Base-by-base conservation (phyloP, 768 basidiomycete species). In the Mycena albidolilacea region DNA sequence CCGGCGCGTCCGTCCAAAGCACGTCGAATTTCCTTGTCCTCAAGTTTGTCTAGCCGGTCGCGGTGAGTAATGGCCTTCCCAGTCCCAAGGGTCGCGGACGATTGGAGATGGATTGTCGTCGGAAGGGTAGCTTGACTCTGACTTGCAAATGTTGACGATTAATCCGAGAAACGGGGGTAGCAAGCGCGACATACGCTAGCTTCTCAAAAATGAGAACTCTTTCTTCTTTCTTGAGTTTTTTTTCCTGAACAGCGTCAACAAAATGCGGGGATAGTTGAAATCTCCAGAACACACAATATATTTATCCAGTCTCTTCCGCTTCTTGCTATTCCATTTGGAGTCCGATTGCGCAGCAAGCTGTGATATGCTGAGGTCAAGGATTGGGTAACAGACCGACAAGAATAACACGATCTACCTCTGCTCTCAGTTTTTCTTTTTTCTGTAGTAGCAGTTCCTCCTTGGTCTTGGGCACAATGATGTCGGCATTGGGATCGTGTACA, bases 201-300 rank as follows among this genome's bases (percentile, higher is more conserved):
- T 94, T 96, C 75, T 95, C 90, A 67, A 97, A 91, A 15, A 98
- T 86, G 21, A 87, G 80, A 5, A 90, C 78, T 57, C 96, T 90
- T 72, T 95, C 95, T 78, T 98, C 97, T 80, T 96, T 95, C 83
- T 93, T 95, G 60, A 97, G 84, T 82, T 97, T 97, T 84, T 97
- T 97, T 62, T 95, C 93, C 95, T 97, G 73, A 60, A 69, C 52
- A 38, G 65, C 12, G 71, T 71, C 39, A 21, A 37, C 43, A 17
- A 39, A 17, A 9, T 54, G 17, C 60, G 64, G 19, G 14, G 46
- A 52, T 50, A 46, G n/a, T 52, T 11, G 10, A 59, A 21, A 46
- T 1, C 2, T 11, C 58, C 23, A 15, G 4, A 23, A 83, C 92
- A 77, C 68, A 95, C 96, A 77, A 98, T 97, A 78, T 96, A 99